Evolutionary conservation across 78 protist species (phyloP), one percentile per base, ranked within the genome.

Genomic region (Dictyostelium brefeldianum): DNA sequence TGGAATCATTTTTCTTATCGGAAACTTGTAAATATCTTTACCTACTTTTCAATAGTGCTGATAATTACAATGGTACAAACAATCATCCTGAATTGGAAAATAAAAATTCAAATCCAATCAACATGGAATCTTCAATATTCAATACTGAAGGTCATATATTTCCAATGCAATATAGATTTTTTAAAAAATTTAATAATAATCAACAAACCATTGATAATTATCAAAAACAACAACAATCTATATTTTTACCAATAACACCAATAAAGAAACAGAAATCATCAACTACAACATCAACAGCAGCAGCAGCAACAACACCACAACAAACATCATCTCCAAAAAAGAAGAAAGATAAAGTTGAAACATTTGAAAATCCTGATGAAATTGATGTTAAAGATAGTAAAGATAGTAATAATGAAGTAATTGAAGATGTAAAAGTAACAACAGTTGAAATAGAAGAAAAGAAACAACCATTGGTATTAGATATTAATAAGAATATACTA

Each of bases 11-110:
- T 95, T 98, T 97, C 57, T 83, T 97, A 29, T 94, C 99, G 1
- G 99, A 98, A 89, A 98, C 99, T 14, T 77, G 90, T 65, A 98
- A 98, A 90, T 98, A 98, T 83, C 91, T 98, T 9, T 97, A 78
- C 75, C 91, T 98, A 12, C 79, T 98, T 31, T 98, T 97, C 75
- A 78, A 29, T 20, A 96, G 50, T 59, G 22, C 18, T 1, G 84
- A 90, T 43, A 73, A 80, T 14, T 46, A 29, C 31, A 31, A 78
- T 22, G 41, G 29, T 29, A 15, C 22, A 0, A 20, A 25, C 31
- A 75, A 12, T 75, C 31, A 43, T 46, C 15, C 17, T 3, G 70
- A 73, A 29, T 25, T 77, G 6, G 46, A 50, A n/a, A 31, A 73
- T 29, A n/a, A 11, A 69, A 27, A 80, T 10, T 41, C 73, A n/a